A percentile compares a stretch with the other conserved stretches of the same genome.
These are phyloP conservation scores for Pleurostoma richardsiae DNA, from an alignment of 2,329 filamentous ascomycete genomes.

Conservation along the genomic window DNA sequence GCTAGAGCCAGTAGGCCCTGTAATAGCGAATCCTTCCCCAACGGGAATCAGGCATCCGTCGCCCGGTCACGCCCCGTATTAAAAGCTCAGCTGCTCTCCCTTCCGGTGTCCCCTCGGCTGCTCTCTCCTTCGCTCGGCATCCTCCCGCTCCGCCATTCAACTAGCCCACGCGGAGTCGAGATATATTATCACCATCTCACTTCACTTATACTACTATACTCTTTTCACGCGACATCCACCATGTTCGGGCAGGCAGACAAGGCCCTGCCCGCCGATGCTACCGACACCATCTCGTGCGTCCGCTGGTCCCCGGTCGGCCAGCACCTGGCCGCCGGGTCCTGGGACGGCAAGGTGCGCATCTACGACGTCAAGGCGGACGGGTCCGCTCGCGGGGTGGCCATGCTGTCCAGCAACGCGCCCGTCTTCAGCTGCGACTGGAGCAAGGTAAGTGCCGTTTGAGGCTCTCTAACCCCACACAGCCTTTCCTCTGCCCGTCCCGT, in stretches of 20 bases:
- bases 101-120: too few species aligned
- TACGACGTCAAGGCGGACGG: constrained; percentile 21
- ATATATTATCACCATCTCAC: too few species aligned
- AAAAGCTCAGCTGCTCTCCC: too few species aligned
- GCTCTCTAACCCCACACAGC: constrained; percentile 19
- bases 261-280: constrained; percentile 17
- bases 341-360: constrained; percentile 28
- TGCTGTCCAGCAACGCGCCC: constrained; percentile 17
- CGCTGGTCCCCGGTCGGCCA: constrained; percentile 26
- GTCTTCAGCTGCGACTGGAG: constrained; percentile 28
- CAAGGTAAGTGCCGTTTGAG: constrained; percentile 24
- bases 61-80: too few species aligned
- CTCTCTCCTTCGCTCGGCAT: too few species aligned
- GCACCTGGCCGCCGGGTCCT: constrained; percentile 25
- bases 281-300: constrained; percentile 28
- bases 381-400: constrained; percentile 15
- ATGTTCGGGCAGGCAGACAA: constrained; percentile 8
- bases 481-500: neutral
- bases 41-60: too few species aligned
- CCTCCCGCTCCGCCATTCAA: too few species aligned
- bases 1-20: too few species aligned
- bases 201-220: too few species aligned
- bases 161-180: too few species aligned
- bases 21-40: too few species aligned
- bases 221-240: too few species aligned